phyloP scores from a whole-genome alignment of 495 filamentous ascomycete genomes.

The Hypoxylon intermedium region DNA sequence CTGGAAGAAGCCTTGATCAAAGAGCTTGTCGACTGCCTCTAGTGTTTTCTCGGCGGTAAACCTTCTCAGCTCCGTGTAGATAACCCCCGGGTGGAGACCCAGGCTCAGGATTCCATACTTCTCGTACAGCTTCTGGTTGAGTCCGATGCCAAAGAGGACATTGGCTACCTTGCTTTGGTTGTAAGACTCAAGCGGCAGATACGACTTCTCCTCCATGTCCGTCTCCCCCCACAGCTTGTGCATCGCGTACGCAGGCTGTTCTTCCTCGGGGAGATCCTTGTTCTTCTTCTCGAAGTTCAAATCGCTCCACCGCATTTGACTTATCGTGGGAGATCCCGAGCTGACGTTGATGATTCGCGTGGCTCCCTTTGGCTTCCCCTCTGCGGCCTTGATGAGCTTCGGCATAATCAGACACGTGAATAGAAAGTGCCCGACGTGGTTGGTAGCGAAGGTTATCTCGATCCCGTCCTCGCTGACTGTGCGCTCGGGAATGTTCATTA shows the following conservation, averaged over 20 bases:
- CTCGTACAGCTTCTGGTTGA: slow-evolving; percentile 45
- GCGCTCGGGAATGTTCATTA: slow-evolving; percentile 45
- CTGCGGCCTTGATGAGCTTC: slow-evolving; percentile 50
- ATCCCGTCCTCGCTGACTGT: slow-evolving; percentile 47
- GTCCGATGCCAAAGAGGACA: slow-evolving; percentile 54
- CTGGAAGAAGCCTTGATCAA: slow-evolving; percentile 7
- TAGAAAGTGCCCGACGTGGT: slow-evolving; percentile 65
- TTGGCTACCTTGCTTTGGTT: slow-evolving; percentile 62
- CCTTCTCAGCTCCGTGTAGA: slow-evolving; percentile 41
- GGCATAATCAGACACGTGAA: slow-evolving; percentile 59
- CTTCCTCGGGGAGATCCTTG: slow-evolving; percentile 48
- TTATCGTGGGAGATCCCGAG: slow-evolving; percentile 41
- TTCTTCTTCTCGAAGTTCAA: slow-evolving; percentile 50
- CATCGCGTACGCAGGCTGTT: slow-evolving; percentile 46
- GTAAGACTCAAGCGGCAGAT: slow-evolving; percentile 54
- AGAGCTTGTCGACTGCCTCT: slow-evolving; percentile 13
- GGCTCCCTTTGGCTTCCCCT: slow-evolving; percentile 44
- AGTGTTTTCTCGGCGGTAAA: slow-evolving; percentile 30
- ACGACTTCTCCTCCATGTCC: slow-evolving; percentile 43
- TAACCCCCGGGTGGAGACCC: slow-evolving; percentile 54
- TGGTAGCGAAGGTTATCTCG: slow-evolving; percentile 65
- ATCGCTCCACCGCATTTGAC: slow-evolving; percentile 52
- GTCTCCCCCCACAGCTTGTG: slow-evolving; percentile 42
- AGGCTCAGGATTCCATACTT: slow-evolving; percentile 45
- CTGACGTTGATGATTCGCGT: slow-evolving; percentile 55